These are phyloP conservation scores for Cicer judaicum DNA, from an alignment of 306 rosid genomes.

Conservation along the genomic window DNA sequence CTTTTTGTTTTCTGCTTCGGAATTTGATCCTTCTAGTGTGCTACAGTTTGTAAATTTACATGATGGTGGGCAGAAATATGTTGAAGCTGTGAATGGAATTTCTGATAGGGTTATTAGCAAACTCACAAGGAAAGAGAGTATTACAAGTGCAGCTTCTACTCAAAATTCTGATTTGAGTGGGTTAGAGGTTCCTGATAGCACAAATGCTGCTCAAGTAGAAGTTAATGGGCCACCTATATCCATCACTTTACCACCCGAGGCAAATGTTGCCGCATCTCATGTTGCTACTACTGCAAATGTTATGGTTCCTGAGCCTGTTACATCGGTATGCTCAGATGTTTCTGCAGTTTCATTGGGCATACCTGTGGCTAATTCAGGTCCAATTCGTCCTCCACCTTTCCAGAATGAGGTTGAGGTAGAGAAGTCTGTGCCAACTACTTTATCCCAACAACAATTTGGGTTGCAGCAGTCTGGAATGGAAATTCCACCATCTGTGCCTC, in stretches of 20 bases:
- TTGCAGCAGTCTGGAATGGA: slow-evolving; percentile 65
- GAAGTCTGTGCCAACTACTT: slow-evolving; percentile 57
- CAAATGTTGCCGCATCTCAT: slow-evolving; percentile 49
- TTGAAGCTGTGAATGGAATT: slow-evolving; percentile 87
- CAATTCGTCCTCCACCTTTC: slow-evolving; percentile 49
- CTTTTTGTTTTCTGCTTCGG: slow-evolving; percentile 78
- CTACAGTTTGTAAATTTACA: slow-evolving; percentile 58
- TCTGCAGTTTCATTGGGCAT: slow-evolving; percentile 51
- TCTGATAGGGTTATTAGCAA: slow-evolving; percentile 56
- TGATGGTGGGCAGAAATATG: slow-evolving; percentile 76
- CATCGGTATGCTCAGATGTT: slow-evolving; percentile 54
- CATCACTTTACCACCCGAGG: slow-evolving; percentile 49
- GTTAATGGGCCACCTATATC: slow-evolving; percentile 48
- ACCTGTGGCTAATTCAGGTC: slow-evolving; percentile 54
- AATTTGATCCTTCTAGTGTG: slow-evolving; percentile 64
- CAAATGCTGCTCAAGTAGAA: slow-evolving; percentile 58
- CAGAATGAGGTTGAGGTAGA: slow-evolving; percentile 61
- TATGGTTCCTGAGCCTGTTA: slow-evolving; percentile 50
- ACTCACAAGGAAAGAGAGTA: slow-evolving; percentile 68
- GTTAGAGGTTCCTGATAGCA: slow-evolving; percentile 60
- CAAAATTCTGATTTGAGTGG: slow-evolving; percentile 88
- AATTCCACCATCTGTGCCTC: slow-evolving; percentile 52
- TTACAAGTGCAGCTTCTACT: slow-evolving; percentile 74
- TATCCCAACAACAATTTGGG: slow-evolving; percentile 56
- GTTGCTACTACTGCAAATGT: slow-evolving; percentile 56